Percentiles rank a stretch among this genome's conserved stretches.
These are phyloP conservation scores for Saprolegnia parasitica DNA, from an alignment of 352 stramenopile species.

Conservation along the genomic window DNA sequence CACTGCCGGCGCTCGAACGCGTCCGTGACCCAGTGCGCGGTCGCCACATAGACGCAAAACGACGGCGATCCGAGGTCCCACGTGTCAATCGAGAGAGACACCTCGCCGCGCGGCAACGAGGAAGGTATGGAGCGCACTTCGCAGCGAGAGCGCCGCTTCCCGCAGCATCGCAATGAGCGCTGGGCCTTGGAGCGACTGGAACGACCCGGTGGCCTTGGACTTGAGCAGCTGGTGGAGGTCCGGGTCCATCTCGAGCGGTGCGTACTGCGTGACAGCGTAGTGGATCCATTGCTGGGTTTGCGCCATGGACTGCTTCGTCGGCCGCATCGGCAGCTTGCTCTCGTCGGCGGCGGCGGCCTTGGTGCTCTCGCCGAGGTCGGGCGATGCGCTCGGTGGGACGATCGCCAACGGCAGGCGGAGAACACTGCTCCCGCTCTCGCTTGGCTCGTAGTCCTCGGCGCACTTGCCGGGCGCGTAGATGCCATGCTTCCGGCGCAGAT, in stretches of 20 bases:
- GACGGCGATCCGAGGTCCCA: neutral
- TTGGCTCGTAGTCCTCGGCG: constrained; percentile 57
- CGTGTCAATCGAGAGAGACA: neutral
- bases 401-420: constrained; percentile 33
- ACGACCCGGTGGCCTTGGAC: neutral
- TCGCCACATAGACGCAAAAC: constrained; percentile 65
- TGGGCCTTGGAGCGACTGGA: neutral
- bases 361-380: neutral
- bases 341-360: too few relatives aligned
- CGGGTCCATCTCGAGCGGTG: constrained; percentile 37
- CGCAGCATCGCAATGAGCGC: neutral
- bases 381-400: constrained; percentile 3
- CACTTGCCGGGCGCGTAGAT: constrained; percentile 73
- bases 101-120: neutral
- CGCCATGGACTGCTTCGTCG: constrained; percentile 2
- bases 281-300: constrained; percentile 10
- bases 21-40: constrained; percentile 71
- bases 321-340: too few relatives aligned
- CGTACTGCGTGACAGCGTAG: constrained; percentile 73
- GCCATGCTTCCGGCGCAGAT: constrained; percentile 75
- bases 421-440: too few relatives aligned
- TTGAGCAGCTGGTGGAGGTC: neutral
- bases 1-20: constrained; percentile 70
- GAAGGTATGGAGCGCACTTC: neutral
- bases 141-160: neutral